phyloP scores from a whole-genome alignment of 805 yeast genomes.

The Ogataea philodendri region DNA sequence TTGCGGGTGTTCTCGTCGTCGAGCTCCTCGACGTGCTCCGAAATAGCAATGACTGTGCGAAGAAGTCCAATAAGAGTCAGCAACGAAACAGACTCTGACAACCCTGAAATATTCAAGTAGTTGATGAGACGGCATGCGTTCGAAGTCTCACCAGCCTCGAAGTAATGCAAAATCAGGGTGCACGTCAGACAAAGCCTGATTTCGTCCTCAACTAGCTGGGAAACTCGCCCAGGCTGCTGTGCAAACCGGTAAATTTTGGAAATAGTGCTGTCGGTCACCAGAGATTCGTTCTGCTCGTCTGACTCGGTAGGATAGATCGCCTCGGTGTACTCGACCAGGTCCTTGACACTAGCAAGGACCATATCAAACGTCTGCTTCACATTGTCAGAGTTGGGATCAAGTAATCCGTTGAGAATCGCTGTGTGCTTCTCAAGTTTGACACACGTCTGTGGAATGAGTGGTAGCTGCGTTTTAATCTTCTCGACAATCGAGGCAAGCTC shows the following conservation, averaged over 20 bases:
- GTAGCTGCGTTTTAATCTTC: constrained; percentile 16
- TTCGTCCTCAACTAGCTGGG: constrained; percentile 27
- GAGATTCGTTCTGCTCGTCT: constrained; percentile 5
- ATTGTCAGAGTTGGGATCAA: constrained; percentile 23
- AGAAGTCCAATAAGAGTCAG: constrained; percentile 30
- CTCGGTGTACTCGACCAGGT: constrained; percentile 22
- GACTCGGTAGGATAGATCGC: constrained; percentile 14
- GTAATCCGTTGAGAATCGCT: constrained; percentile 29
- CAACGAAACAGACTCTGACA: constrained; percentile 27
- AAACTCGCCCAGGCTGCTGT: constrained; percentile 12
- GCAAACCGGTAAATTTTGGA: constrained; percentile 18
- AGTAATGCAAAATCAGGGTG: constrained; percentile 30
- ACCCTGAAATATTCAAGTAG: constrained; percentile 23
- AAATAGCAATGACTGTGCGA: constrained; percentile 23
- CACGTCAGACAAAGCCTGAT: constrained; percentile 32
- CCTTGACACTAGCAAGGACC: constrained; percentile 24
- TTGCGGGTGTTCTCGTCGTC: constrained; percentile 17
- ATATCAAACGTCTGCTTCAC: constrained; percentile 27
- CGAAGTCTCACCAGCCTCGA: constrained; percentile 19
- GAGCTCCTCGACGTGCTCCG: constrained; percentile 14
- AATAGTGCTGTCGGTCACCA: constrained; percentile 13
- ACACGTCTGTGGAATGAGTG: constrained; percentile 28
- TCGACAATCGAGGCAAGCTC: constrained; percentile 11
- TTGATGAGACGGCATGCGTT: constrained; percentile 27
- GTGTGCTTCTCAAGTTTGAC: constrained; percentile 28